Conservation (phyloP, 2,329 filamentous ascomycete species). For the Bretziella fagacearum region DNA sequence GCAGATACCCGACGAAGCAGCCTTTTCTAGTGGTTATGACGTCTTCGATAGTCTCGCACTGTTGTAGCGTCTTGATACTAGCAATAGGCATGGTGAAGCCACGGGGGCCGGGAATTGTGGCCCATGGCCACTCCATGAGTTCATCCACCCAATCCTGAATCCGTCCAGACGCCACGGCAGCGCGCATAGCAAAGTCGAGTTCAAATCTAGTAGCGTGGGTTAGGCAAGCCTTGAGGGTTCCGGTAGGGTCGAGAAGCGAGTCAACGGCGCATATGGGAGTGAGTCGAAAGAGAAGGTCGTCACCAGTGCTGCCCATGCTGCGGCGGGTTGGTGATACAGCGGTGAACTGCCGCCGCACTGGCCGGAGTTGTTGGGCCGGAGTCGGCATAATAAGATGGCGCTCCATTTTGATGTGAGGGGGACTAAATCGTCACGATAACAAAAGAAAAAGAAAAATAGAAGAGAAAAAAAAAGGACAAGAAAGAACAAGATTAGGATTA, state of each 20-base stretch:
- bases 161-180: constrained; percentile 52
- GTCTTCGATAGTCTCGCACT: constrained; percentile 7
- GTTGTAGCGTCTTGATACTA: constrained; percentile 6
- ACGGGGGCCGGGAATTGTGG: constrained; percentile 28
- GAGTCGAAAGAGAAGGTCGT: constrained; percentile 45
- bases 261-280: constrained; percentile 44
- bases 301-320: constrained; percentile 20
- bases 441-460: no score
- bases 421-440: no score
- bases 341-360: constrained; percentile 24
- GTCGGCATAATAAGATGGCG: constrained; percentile 20
- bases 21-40: constrained; percentile 1
- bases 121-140: constrained; percentile 44
- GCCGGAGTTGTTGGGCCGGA: constrained; percentile 22
- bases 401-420: constrained; percentile 7
- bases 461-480: no score
- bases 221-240: constrained; percentile 40
- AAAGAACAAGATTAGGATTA: no score
- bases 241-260: constrained; percentile 37
- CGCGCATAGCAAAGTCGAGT: constrained; percentile 52
- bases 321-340: constrained; percentile 26
- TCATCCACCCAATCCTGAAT: constrained; percentile 64
- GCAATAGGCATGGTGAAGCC: constrained; percentile 31
- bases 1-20: constrained; percentile 48
- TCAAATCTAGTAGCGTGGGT: constrained; percentile 46